Conservation (phyloP, 2,329 filamentous ascomycete species). For the Ambrosiella cleistominuta region DNA sequence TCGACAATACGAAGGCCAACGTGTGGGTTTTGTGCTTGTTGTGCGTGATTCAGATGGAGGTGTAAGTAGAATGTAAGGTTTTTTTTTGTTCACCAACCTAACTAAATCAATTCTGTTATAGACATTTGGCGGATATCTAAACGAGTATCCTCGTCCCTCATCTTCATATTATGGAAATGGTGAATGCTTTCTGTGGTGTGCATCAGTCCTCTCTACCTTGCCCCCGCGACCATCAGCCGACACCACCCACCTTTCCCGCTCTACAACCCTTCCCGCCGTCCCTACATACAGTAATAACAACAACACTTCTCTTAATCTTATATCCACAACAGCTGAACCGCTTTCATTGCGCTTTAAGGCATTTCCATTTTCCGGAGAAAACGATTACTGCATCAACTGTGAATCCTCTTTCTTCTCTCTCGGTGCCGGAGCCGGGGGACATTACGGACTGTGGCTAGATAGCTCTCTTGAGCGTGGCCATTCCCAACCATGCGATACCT, state of each 20-base stretch:
- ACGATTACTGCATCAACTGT: constrained; percentile 93
- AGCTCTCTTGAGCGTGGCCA: constrained; percentile 69
- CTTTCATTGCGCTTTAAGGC: constrained; percentile 77
- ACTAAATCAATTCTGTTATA: constrained; percentile 17
- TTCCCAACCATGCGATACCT: constrained; percentile 71
- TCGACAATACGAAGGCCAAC: constrained; percentile 44
- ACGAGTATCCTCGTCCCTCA: constrained; percentile 65
- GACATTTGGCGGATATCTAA: constrained; percentile 87
- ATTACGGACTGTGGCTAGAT: constrained; percentile 87
- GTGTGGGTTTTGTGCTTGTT: constrained; percentile 80
- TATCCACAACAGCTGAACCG: constrained; percentile 16
- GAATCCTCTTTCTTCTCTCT: constrained; percentile 71
- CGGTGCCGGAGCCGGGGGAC: constrained; percentile 63
- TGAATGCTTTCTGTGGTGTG: constrained; percentile 65
- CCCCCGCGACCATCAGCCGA: constrained; percentile 35
- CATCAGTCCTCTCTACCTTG: constrained; percentile 38
- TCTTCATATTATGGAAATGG: constrained; percentile 88
- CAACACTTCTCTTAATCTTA: constrained; percentile 2
- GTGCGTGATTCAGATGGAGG: constrained; percentile 61
- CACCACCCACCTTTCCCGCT: constrained; percentile 29
- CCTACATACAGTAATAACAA: constrained; percentile 14
- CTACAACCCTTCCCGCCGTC: constrained; percentile 22
- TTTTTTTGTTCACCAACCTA: neutral
- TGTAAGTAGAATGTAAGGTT: constrained; percentile 30
- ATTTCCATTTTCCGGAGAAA: constrained; percentile 87